Evolutionary conservation across 495 filamentous ascomycete species (phyloP), one percentile per base, ranked within the genome.

Genomic region (Aspergillus hancockii): DNA sequence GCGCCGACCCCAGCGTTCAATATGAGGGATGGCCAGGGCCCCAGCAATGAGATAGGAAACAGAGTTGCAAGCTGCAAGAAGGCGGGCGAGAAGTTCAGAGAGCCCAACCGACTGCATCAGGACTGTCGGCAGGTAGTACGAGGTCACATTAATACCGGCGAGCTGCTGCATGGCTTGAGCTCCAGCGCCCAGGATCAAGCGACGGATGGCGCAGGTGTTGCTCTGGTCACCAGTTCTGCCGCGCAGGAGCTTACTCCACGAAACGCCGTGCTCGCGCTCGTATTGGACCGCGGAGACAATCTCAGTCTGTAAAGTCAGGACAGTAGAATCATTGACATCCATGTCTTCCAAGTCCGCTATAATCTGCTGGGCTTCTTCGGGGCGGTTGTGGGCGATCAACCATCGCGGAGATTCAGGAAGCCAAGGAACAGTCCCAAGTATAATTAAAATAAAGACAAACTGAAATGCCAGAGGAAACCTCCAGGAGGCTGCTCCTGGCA

Each of bases 361-460:
- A 31, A 83, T 78, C 46, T 78, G 67, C 5, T 76, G 64, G 5
- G 80, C 79, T 53, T 80, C 74, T 8, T 73, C 71, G 41, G 74
- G 59, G 7, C 66, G 62, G 8, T 67, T 78, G 34, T 80, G 72
- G 0, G 72, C 65, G 12, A 83, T 66, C 12, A 81, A 67, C 77
- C 78, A 82, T 71, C 83, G 63, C 58, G 85, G 72, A 54, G 81
- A 81, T 68, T 85, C 80, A 31, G 85, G 75, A 18, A 85, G 73
- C 80, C 81, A 83, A 0, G 80, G 81, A 0, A 78, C 72, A 4
- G 78, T 82, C 60, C 62, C 81, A 6, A 84, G 61, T 47, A 81
- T 65, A 56, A 83, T 59, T n/a, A n/a, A n/a, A 38, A 82, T 73
- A 69, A 85, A 83, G 43, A 84, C 57, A 55, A 81, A 78, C 58